Base-by-base conservation (phyloP, 2,329 filamentous ascomycete species). In the Periconia macrospinosa region DNA sequence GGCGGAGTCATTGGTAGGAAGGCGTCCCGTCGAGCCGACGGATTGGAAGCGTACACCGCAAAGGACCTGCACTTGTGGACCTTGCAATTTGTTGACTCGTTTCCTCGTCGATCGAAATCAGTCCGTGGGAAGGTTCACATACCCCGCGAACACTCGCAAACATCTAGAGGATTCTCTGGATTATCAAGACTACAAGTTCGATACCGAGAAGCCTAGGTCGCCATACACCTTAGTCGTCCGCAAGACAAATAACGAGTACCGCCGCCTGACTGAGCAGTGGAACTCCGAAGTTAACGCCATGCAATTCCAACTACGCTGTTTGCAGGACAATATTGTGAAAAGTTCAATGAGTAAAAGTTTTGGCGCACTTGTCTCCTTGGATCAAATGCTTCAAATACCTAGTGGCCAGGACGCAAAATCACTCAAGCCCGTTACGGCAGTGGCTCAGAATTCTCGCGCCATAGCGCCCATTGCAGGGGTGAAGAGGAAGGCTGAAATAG, bases 181-280 rank as follows among this genome's bases (percentile, higher is more conserved):
- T 19, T n/a, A 44, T 41, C 1, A 40, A 1, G 52, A 55, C 41
- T 57, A 44, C 45, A 46, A 27, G n/a, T 57, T 53, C 33, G 49
- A 51, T 9, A 57, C 52, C 6, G 49, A 59, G 19, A 37, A 6
- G 5, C 3, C 2, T 13, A 1, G 30, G 14, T 18, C 17, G 8
- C 51, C 51, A 14, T 33, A 55, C 18, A 59, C 57, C 1, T 52
- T 57, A 11, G 44, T 57, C 15, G 18, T 57, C 27, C 18, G 18
- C 2, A 59, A 55, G 30, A 57, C 52, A 10, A 52, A 52, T 10
- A 55, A 50, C 20, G 47, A 53, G 43, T 55, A 42, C 40, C 14
- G 6, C 2, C 48, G 43, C 37, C 20, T 37, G 13, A 17, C 45
- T n/a, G n/a, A 8, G 6, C 2, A 50, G 30, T 58, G 56, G 56